These are phyloP conservation scores for Nemania sp. DNA, from an alignment of 2,329 filamentous ascomycete species.

Conservation along the genomic window DNA sequence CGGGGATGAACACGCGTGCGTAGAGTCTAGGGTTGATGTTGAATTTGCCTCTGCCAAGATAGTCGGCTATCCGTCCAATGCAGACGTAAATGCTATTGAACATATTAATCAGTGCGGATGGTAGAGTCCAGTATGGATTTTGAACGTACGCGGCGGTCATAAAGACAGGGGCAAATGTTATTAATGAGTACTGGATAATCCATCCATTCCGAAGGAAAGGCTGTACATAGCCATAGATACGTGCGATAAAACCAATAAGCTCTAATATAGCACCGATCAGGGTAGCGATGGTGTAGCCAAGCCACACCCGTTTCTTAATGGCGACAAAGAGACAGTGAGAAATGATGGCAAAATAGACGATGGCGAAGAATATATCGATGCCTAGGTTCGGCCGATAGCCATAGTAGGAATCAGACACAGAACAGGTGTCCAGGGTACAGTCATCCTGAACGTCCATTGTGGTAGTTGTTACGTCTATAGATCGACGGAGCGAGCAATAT, in stretches of 20 bases:
- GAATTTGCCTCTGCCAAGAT: conserved; percentile 39
- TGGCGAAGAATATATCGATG: conserved; percentile 36
- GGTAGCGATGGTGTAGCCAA: conserved; percentile 33
- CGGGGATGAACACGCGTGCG: conserved; percentile 35
- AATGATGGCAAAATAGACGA: conserved; percentile 30
- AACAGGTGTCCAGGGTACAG: conserved; percentile 36
- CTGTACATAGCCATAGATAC: conserved; percentile 31
- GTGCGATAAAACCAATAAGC: conserved; percentile 27
- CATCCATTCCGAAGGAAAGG: conserved; percentile 31
- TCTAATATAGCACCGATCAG: conserved; percentile 33
- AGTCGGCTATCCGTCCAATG: conserved; percentile 37
- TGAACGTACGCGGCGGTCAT: conserved; percentile 37
- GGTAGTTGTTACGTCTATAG: neutral
- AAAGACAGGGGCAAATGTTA: conserved; percentile 37
- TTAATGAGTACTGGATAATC: conserved; percentile 36
- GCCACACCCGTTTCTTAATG: conserved; percentile 21
- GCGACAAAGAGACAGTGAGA: conserved; percentile 22
- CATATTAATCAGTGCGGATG: conserved; percentile 7
- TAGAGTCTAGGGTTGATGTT: conserved; percentile 36
- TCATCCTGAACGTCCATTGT: conserved; percentile 4
- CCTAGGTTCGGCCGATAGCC: conserved; percentile 40
- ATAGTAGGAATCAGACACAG: conserved; percentile 29
- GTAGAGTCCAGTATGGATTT: neutral
- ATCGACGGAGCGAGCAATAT: neutral
- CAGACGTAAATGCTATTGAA: conserved; percentile 35